A percentile compares a stretch with the other conserved stretches of the same genome.
These are phyloP conservation scores for Thalassiosira mediterranea DNA, from an alignment of 352 stramenopile species.

Conservation along the genomic window DNA sequence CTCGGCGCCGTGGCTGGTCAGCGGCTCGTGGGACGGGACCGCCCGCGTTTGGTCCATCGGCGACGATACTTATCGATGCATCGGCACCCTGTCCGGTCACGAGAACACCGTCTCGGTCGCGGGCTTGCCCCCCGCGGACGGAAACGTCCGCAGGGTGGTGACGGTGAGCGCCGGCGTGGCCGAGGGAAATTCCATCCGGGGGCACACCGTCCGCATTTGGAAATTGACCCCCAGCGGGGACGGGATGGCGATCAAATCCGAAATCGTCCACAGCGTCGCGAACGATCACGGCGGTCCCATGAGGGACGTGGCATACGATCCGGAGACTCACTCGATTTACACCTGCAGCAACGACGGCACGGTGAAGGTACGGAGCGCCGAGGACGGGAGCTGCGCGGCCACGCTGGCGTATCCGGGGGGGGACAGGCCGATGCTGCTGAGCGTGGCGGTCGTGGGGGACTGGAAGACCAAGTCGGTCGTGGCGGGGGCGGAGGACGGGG, in stretches of 20 bases:
- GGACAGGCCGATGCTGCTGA: slow-evolving; percentile 78
- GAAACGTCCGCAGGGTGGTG: slow-evolving; percentile 47
- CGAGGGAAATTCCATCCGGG: slow-evolving; percentile 66
- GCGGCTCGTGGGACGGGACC: slow-evolving; percentile 82
- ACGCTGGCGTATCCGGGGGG: slow-evolving; percentile 60
- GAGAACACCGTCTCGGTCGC: slow-evolving; percentile 79
- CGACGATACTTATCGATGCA: slow-evolving; percentile 13
- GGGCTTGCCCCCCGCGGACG: slow-evolving; percentile 34
- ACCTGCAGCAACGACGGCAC: slow-evolving; percentile 82
- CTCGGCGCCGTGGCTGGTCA: slow-evolving; percentile 51
- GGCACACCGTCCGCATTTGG: slow-evolving; percentile 74
- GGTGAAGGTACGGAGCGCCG: slow-evolving; percentile 60
- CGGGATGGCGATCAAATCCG: slow-evolving; percentile 37
- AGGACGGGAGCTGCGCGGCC: slow-evolving; percentile 53
- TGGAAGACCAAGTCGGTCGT: slow-evolving; percentile 37
- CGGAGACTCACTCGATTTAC: slow-evolving; percentile 41
- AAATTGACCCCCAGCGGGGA: slow-evolving; percentile 15
- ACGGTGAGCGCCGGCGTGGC: slow-evolving; percentile 75
- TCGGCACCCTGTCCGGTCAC: slow-evolving; percentile 66
- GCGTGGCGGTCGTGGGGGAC: slow-evolving; percentile 18
- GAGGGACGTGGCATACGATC: slow-evolving; percentile 63
- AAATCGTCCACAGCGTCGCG: slow-evolving; percentile 41
- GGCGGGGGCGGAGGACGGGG: slow-evolving; percentile 70
- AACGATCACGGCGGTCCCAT: slow-evolving; percentile 81
- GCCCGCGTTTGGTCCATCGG: slow-evolving; percentile 73